A percentile compares a stretch with the other conserved stretches of the same genome.
phyloP scores from a whole-genome alignment of 345 rosid genomes.

The thale cress (Arabidopsis thaliana) region DNA sequence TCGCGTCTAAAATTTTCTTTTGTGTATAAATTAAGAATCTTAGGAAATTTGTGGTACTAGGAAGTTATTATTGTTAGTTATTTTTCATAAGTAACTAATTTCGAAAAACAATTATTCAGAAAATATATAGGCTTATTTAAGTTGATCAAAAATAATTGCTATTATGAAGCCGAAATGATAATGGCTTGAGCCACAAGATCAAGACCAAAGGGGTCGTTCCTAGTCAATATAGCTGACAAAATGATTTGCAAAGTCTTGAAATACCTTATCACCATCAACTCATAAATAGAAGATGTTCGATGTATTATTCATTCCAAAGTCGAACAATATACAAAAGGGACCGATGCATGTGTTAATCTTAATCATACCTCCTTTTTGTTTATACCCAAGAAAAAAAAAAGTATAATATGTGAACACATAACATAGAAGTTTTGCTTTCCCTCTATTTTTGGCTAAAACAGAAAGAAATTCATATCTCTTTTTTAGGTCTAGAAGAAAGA shows the following conservation, averaged over 20 bases:
- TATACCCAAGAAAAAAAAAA: background rate
- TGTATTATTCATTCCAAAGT: background rate
- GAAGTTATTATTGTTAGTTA: background rate
- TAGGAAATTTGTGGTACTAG: background rate
- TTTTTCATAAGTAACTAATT: background rate
- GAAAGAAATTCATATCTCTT: background rate
- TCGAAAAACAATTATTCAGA: background rate
- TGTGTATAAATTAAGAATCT: no score
- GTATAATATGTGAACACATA: background rate
- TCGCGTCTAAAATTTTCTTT: background rate
- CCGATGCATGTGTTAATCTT: background rate
- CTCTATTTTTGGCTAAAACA: background rate
- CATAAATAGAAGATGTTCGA: background rate
- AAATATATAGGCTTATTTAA: background rate
- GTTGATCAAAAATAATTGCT: background rate
- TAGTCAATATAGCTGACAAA: slow-evolving; percentile 27
- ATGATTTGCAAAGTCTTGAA: slow-evolving; percentile 15
- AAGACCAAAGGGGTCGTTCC: slow-evolving; percentile 15
- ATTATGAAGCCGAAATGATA: slow-evolving; percentile 1
- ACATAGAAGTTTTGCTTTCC: background rate
- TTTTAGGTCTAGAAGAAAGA: background rate
- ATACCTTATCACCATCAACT: background rate
- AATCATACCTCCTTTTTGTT: background rate
- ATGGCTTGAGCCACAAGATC: slow-evolving; percentile 14
- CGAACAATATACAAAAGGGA: slow-evolving; percentile 5